These are phyloP conservation scores for Fusarium transvaalense DNA, from an alignment of 2,329 filamentous ascomycete genomes.

Conservation along the genomic window DNA sequence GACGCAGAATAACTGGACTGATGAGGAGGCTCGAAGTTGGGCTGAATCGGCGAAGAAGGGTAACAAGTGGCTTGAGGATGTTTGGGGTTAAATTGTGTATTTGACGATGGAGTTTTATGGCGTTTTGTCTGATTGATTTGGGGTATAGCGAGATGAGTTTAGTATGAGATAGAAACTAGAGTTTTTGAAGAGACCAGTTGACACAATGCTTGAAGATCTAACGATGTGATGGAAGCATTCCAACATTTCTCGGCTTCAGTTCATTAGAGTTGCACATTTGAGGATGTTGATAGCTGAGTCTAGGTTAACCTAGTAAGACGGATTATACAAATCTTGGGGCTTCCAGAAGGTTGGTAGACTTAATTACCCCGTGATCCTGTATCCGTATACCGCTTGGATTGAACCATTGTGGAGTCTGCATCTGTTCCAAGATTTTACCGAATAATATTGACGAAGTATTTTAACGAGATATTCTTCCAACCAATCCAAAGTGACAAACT, in stretches of 20 bases:
- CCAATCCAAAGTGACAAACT: conserved; percentile 2
- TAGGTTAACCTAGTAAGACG: no score
- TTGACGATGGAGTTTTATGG: neutral
- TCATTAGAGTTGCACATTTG: no score
- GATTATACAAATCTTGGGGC: no score
- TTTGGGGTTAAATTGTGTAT: conserved; percentile 58
- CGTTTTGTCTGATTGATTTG: conserved; percentile 1
- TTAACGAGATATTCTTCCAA: conserved; percentile 1
- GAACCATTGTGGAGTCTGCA: no score
- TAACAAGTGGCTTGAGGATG: conserved; percentile 67
- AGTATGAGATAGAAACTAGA: neutral
- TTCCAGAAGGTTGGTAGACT: no score
- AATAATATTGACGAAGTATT: conserved; percentile 1
- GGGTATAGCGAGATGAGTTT: neutral
- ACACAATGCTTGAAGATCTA: no score
- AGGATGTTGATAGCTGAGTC: no score
- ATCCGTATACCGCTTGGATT: no score
- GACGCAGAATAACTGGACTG: conserved; percentile 53
- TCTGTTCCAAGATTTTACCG: neutral
- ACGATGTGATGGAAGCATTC: no score
- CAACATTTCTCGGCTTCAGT: no score
- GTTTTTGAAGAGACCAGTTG: no score
- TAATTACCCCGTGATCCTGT: no score
- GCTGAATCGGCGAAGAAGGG: conserved; percentile 61
- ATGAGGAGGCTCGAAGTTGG: conserved; percentile 59